Evolutionary conservation across 768 basidiomycete species (phyloP).

Genomic region (Amanita inopinata): DNA sequence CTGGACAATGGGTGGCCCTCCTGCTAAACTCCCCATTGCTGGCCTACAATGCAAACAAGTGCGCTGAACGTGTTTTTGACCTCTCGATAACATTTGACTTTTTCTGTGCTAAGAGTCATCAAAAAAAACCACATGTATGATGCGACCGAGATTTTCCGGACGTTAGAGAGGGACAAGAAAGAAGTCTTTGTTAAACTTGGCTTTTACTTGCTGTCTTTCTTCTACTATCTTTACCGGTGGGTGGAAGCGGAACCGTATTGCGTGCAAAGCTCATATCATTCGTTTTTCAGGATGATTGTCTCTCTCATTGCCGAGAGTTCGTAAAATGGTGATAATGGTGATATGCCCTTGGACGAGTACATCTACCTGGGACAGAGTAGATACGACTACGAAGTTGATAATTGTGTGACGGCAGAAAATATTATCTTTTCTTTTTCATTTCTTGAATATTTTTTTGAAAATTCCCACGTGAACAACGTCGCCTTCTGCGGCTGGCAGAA

Average conservation of each 20-base stretch:
- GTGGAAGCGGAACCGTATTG: conserved; percentile 18
- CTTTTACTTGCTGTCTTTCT: conserved; percentile 84
- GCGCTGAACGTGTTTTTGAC: conserved; percentile 23
- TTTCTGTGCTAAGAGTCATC: conserved; percentile 15
- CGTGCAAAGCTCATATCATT: neutral
- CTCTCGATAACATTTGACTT: conserved; percentile 2
- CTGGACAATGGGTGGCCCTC: conserved; percentile 89
- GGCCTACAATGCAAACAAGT: conserved; percentile 92
- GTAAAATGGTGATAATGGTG: conserved; percentile 16
- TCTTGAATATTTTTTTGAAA: neutral
- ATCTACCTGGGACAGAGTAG: too few species aligned
- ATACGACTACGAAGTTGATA: too few species aligned
- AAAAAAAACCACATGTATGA: conserved; percentile 97
- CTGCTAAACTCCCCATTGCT: conserved; percentile 82
- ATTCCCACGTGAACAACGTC: conserved; percentile 4
- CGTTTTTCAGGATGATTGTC: conserved; percentile 59
- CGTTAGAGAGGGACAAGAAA: conserved; percentile 87
- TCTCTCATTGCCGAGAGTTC: conserved; percentile 71
- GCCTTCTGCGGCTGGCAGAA: neutral
- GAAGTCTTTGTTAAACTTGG: conserved; percentile 92
- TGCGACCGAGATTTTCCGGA: conserved; percentile 97
- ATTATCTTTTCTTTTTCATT: conserved; percentile 11
- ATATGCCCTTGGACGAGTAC: too few species aligned
- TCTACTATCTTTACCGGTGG: conserved; percentile 85
- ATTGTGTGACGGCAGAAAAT: conserved; percentile 13